Percentiles rank a stretch among this genome's conserved stretches.
These are phyloP conservation scores for Triticum timopheevii DNA, from an alignment of 176 grass and related monocot genomes.

Conservation along the genomic window DNA sequence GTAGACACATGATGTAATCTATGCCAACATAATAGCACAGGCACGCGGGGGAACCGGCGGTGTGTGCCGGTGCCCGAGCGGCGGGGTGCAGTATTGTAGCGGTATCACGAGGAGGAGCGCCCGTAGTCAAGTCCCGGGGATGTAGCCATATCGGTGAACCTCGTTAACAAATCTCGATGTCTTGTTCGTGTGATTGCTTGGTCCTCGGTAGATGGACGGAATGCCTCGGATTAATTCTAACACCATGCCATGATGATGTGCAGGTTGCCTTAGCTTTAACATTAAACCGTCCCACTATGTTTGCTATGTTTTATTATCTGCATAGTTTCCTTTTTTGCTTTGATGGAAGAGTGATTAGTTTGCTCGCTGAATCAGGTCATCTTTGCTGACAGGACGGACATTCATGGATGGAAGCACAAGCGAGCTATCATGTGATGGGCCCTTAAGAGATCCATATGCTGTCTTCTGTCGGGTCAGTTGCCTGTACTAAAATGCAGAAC, in stretches of 20 bases:
- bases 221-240: no score
- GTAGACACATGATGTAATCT: no score
- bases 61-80: no score
- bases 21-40: no score
- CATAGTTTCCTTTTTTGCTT: background rate
- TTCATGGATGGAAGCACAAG: conserved; percentile 97
- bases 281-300: background rate
- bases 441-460: conserved; percentile 85
- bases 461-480: conserved; percentile 85
- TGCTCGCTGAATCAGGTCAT: conserved; percentile 55
- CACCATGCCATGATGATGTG: conserved; percentile 66
- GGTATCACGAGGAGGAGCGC: no score
- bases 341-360: background rate
- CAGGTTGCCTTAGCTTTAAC: conserved; percentile 49
- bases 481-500: background rate
- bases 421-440: conserved; percentile 83
- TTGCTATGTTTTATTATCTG: background rate
- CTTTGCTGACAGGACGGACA: background rate
- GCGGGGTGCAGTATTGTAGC: no score
- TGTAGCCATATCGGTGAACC: no score
- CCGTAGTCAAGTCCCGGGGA: no score
- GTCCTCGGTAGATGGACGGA: no score
- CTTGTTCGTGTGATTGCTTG: no score
- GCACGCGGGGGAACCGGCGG: no score
- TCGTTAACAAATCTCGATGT: no score